phyloP scores from a whole-genome alignment of 2,329 filamentous ascomycete genomes.

The Pyrenochaeta sp. region DNA sequence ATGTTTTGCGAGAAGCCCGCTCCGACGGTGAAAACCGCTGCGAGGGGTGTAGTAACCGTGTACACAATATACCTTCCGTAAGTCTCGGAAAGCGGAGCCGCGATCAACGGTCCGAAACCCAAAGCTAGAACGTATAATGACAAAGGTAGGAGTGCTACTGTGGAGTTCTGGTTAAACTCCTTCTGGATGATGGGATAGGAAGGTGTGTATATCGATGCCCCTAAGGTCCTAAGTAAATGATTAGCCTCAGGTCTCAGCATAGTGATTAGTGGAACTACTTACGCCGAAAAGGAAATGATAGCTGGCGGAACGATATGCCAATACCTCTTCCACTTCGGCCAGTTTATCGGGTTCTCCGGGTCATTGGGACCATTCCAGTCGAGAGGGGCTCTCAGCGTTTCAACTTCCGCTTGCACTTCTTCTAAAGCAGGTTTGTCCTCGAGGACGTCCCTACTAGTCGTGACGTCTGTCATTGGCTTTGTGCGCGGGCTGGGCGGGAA shows the following conservation, averaged over 20 bases:
- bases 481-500: no score
- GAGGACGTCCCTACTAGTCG: no score
- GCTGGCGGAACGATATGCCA: slow-evolving; percentile 2
- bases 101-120: slow-evolving; percentile 65
- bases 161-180: slow-evolving; percentile 30
- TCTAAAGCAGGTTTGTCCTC: no score
- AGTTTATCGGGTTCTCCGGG: neutral
- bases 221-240: no score
- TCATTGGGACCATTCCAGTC: slow-evolving; percentile 2
- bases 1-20: slow-evolving; percentile 66
- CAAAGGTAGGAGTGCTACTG: slow-evolving; percentile 41
- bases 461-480: no score
- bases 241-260: no score
- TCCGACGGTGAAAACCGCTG: slow-evolving; percentile 60
- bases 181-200: slow-evolving; percentile 54
- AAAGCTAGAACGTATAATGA: slow-evolving; percentile 67
- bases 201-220: slow-evolving; percentile 59
- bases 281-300: slow-evolving; percentile 1
- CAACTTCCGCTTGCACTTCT: no score
- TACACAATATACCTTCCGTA: slow-evolving; percentile 68
- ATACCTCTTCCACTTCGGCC: slow-evolving; percentile 1
- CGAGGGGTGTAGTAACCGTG: slow-evolving; percentile 71
- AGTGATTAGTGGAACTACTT: neutral
- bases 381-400: neutral
- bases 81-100: slow-evolving; percentile 65